Percentiles rank a stretch among this genome's conserved stretches.
Conservation (phyloP, 306 rosid species). For the Rosa persica region DNA sequence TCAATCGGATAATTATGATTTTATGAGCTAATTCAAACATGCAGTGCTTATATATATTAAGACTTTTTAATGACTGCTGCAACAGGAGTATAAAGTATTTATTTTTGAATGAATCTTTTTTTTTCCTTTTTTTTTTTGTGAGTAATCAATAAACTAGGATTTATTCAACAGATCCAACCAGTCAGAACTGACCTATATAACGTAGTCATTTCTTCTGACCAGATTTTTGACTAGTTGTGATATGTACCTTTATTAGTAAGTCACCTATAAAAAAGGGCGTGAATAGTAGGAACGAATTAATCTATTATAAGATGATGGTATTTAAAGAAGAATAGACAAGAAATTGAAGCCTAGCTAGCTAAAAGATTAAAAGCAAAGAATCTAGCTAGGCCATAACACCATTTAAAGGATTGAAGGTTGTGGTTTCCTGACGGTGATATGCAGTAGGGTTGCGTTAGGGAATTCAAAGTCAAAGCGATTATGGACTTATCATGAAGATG, state of each 20-base stretch:
- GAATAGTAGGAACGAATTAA: not conserved
- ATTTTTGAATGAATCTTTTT: not conserved
- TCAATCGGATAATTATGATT: not conserved
- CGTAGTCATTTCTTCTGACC: not conserved
- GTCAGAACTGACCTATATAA: not conserved
- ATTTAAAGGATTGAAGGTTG: not conserved
- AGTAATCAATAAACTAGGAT: not conserved
- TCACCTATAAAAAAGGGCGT: not conserved
- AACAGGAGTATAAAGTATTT: not conserved
- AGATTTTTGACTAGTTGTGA: not conserved
- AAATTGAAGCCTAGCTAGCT: not conserved
- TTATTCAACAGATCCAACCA: not conserved
- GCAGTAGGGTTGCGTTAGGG: not conserved
- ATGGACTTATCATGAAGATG: not conserved
- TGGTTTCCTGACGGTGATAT: not conserved
- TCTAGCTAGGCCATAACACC: not conserved
- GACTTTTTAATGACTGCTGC: not conserved
- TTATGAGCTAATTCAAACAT: not conserved
- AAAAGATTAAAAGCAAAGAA: not conserved
- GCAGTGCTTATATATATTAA: not conserved
- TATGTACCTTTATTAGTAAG: not conserved
- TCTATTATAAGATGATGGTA: not conserved
- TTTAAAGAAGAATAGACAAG: not conserved
- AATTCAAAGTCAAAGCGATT: not conserved
- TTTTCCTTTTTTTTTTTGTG: not conserved